These are phyloP conservation scores for Pythium phragmiticola DNA, from an alignment of 352 stramenopile genomes.

Conservation along the genomic window DNA sequence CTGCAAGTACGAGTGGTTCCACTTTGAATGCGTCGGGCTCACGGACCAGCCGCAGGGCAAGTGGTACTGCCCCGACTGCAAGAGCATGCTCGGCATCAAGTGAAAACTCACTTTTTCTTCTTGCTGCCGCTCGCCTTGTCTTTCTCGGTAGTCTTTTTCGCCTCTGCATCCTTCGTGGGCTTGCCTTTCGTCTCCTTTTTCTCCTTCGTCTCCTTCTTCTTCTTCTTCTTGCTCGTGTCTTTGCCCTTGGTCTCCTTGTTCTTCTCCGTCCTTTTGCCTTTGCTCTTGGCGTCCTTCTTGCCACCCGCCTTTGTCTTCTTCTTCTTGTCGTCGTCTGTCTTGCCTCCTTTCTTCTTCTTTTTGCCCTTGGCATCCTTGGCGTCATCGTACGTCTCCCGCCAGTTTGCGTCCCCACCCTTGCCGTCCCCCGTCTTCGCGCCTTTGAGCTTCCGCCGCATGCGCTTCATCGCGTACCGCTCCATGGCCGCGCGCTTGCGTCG, in stretches of 20 bases:
- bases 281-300: slow-evolving; percentile 31
- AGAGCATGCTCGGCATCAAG: slow-evolving; percentile 66
- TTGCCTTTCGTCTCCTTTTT: slow-evolving; percentile 33
- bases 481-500: slow-evolving; percentile 89
- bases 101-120: slow-evolving; percentile 27
- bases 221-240: slow-evolving; percentile 18
- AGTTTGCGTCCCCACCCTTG: slow-evolving; percentile 54
- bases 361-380: slow-evolving; percentile 56
- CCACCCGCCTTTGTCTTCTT: slow-evolving; percentile 22
- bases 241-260: slow-evolving; percentile 16
- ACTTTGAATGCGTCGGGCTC: slow-evolving; percentile 88
- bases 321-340: slow-evolving; percentile 26
- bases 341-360: slow-evolving; percentile 46
- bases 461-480: slow-evolving; percentile 94
- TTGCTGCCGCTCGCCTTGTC: slow-evolving; percentile 2
- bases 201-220: slow-evolving; percentile 33
- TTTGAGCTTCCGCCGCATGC: slow-evolving; percentile 93
- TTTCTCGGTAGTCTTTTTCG: slow-evolving; percentile 8
- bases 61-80: slow-evolving; percentile 87
- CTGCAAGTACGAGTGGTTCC: slow-evolving; percentile 93
- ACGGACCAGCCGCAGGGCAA: slow-evolving; percentile 78
- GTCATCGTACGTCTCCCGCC: slow-evolving; percentile 70
- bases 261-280: slow-evolving; percentile 29
- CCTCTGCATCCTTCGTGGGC: slow-evolving; percentile 29
- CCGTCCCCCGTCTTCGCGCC: slow-evolving; percentile 45